Evolutionary conservation across 805 yeast genomes (phyloP).

Genomic region (Candida maris): DNA sequence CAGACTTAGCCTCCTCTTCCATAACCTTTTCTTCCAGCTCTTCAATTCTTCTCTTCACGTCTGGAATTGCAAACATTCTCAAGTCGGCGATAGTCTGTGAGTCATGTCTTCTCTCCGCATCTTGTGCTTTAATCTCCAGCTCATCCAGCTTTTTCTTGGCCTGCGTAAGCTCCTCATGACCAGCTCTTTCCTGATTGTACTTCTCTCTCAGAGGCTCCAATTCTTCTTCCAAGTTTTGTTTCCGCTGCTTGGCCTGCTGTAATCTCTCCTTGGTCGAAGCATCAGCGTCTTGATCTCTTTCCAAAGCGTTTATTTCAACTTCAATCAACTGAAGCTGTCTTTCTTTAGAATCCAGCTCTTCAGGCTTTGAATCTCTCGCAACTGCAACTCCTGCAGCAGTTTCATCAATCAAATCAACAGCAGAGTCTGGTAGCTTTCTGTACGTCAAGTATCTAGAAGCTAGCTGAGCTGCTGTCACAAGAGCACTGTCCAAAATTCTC

Average conservation of each 20-base stretch:
- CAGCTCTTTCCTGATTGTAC: conserved; percentile 80
- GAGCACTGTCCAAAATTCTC: conserved; percentile 88
- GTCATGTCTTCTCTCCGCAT: conserved; percentile 96
- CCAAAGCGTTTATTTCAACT: conserved; percentile 94
- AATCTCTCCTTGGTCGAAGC: conserved; percentile 82
- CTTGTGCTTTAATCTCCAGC: conserved; percentile 85
- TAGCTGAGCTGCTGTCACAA: conserved; percentile 89
- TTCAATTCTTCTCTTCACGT: conserved; percentile 69
- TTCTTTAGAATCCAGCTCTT: conserved; percentile 89
- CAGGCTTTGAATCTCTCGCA: conserved; percentile 97
- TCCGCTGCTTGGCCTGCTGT: conserved; percentile 69
- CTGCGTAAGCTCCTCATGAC: conserved; percentile 85
- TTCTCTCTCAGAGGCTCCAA: conserved; percentile 81
- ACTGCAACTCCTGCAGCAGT: conserved; percentile 97
- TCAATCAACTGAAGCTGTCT: conserved; percentile 88
- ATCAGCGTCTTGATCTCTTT: conserved; percentile 88
- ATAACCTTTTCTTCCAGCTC: conserved; percentile 73
- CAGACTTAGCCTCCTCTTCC: conserved; percentile 52
- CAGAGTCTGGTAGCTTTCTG: conserved; percentile 94
- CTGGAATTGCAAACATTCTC: conserved; percentile 96
- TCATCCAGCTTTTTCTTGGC: conserved; percentile 92
- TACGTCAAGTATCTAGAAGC: conserved; percentile 94
- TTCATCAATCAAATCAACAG: conserved; percentile 94
- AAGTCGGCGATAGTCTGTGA: conserved; percentile 93
- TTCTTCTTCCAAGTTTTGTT: conserved; percentile 81